Conservation (phyloP, 257 asterid species). For the Capsicum baccatum region DNA sequence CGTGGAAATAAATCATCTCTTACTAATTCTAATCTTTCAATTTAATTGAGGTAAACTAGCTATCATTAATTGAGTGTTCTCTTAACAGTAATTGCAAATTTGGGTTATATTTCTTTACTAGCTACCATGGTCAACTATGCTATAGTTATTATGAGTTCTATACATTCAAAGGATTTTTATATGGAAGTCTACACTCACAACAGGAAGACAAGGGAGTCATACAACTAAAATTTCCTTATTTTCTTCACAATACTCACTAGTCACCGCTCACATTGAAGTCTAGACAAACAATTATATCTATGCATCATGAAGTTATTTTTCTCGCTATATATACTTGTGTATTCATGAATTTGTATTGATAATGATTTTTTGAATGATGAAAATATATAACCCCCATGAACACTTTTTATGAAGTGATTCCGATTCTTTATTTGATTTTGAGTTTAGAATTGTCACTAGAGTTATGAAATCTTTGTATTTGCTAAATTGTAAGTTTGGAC, state of each 20-base stretch:
- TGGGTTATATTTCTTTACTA: neutral
- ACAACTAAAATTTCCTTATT: neutral
- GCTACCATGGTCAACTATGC: neutral
- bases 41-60: neutral
- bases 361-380: no score
- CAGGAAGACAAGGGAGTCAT: neutral
- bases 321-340: no score
- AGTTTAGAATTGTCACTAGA: no score
- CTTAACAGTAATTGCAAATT: neutral
- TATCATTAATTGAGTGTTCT: no score
- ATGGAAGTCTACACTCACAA: no score
- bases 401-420: no score
- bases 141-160: neutral
- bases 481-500: no score
- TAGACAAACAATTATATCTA: neutral
- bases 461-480: no score
- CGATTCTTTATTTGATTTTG: no score
- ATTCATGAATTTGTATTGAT: no score
- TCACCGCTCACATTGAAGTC: neutral
- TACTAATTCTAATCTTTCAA: constrained; percentile 29
- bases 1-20: constrained; percentile 36
- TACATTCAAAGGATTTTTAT: neutral
- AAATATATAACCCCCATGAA: no score
- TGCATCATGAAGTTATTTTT: neutral
- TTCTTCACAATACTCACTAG: neutral